Evolutionary conservation across 495 filamentous ascomycete species (phyloP).

Genomic region (Podospora conica): DNA sequence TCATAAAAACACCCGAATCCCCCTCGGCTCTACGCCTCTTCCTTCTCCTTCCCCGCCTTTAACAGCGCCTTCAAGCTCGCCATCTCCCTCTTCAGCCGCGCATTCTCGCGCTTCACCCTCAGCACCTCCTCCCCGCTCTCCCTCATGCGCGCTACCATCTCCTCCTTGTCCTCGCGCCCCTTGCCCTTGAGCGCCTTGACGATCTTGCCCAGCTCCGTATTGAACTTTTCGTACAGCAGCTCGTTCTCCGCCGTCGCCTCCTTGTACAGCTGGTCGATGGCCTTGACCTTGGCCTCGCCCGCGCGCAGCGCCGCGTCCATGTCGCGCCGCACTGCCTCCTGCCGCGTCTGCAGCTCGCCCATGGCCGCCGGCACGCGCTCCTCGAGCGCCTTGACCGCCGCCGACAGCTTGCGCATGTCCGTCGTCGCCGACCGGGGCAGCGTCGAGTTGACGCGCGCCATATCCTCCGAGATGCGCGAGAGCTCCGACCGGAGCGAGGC

Average conservation of each 20-base stretch:
- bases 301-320: constrained; percentile 62
- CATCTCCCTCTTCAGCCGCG: constrained; percentile 47
- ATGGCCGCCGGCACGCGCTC: constrained; percentile 55
- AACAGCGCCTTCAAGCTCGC: constrained; percentile 42
- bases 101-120: constrained; percentile 74
- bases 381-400: constrained; percentile 59
- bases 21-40: not conserved
- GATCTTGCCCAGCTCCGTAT: constrained; percentile 80
- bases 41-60: constrained; percentile 27
- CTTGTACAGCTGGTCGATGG: constrained; percentile 83
- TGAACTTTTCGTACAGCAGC: constrained; percentile 87
- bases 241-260: constrained; percentile 91
- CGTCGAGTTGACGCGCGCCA: constrained; percentile 55
- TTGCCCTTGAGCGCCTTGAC: constrained; percentile 63
- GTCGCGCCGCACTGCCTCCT: constrained; percentile 58
- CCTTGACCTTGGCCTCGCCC: constrained; percentile 69
- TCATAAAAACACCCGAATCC: not conserved
- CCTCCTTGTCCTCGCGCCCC: constrained; percentile 65
- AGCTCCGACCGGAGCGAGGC: constrained; percentile 68
- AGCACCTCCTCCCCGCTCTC: constrained; percentile 63
- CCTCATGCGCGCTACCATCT: constrained; percentile 59
- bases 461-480: constrained; percentile 73
- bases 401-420: constrained; percentile 46
- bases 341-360: constrained; percentile 53
- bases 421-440: constrained; percentile 32